A percentile compares a stretch with the other conserved stretches of the same genome.
phyloP scores from a whole-genome alignment of 495 filamentous ascomycete genomes.

The Sporormia fimetaria region DNA sequence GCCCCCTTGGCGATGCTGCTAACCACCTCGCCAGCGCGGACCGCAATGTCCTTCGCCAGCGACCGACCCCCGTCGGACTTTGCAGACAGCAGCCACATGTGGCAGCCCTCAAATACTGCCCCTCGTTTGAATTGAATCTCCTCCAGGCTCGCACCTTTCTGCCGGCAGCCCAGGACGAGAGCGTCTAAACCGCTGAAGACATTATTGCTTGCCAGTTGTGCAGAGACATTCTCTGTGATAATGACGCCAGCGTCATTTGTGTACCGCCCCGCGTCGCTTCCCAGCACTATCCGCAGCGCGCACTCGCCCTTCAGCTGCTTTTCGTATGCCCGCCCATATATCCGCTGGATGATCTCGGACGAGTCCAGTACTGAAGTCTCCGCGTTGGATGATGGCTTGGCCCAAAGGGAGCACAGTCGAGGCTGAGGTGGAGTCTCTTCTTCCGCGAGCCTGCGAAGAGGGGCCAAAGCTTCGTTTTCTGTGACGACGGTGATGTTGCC shows the following conservation, averaged over 20 bases:
- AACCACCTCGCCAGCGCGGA: constrained; percentile 17
- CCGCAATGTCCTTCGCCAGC: constrained; percentile 17
- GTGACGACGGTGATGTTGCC: constrained; percentile 16
- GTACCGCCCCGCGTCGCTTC: background rate
- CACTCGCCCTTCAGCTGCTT: constrained; percentile 17
- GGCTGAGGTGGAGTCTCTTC: constrained; percentile 4
- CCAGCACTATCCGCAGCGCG: constrained; percentile 4
- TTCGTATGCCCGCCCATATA: constrained; percentile 14
- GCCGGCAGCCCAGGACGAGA: constrained; percentile 16
- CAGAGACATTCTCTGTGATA: constrained; percentile 6
- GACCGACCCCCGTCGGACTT: constrained; percentile 16
- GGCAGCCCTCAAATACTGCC: constrained; percentile 8
- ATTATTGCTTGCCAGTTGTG: background rate
- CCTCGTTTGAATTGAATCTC: constrained; percentile 23
- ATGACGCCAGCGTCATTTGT: constrained; percentile 3
- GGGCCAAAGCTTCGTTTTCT: constrained; percentile 10
- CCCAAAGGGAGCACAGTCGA: constrained; percentile 15
- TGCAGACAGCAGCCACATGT: constrained; percentile 19
- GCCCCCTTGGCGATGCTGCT: background rate
- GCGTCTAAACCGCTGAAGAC: constrained; percentile 13
- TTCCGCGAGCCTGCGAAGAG: constrained; percentile 3
- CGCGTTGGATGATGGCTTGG: constrained; percentile 4
- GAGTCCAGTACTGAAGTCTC: background rate
- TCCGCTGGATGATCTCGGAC: constrained; percentile 11
- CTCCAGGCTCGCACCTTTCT: constrained; percentile 19